Percentiles rank a stretch among this genome's conserved stretches.
These are phyloP conservation scores for Cyberlindnera veronae DNA, from an alignment of 805 yeast species.

Conservation along the genomic window DNA sequence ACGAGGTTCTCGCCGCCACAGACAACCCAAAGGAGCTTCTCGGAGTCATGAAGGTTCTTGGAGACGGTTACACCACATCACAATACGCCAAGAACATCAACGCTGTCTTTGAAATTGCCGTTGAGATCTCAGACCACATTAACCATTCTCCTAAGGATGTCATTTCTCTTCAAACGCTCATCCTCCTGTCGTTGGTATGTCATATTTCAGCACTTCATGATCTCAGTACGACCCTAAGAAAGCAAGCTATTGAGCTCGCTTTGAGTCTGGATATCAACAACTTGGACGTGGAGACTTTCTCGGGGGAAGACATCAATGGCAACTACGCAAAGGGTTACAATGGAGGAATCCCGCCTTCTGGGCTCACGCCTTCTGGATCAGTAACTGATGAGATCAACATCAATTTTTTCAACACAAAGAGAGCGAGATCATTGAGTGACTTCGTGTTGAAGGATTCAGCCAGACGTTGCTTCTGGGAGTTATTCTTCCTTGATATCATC, in stretches of 20 bases:
- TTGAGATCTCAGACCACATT: constrained; percentile 30
- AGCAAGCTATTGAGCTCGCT: constrained; percentile 37
- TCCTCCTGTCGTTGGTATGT: constrained; percentile 40
- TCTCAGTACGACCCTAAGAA: constrained; percentile 40
- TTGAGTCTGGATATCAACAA: constrained; percentile 36
- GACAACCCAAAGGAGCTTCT: constrained; percentile 40
- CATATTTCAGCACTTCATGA: constrained; percentile 53
- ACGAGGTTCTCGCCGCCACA: constrained; percentile 30
- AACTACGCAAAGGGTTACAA: constrained; percentile 11
- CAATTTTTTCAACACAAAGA: constrained; percentile 23
- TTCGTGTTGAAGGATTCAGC: constrained; percentile 28
- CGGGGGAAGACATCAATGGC: constrained; percentile 26
- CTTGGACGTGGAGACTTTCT: constrained; percentile 33
- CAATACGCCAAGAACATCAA: constrained; percentile 38
- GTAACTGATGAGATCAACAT: constrained; percentile 21
- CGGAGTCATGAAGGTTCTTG: constrained; percentile 44
- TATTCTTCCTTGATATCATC: constrained; percentile 47
- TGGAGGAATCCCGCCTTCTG: constrained; percentile 7
- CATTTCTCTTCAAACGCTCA: constrained; percentile 39
- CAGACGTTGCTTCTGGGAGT: constrained; percentile 50
- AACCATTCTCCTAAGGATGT: constrained; percentile 36
- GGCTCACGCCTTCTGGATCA: constrained; percentile 15
- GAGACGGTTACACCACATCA: constrained; percentile 42
- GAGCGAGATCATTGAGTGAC: constrained; percentile 22
- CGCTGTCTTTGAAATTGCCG: constrained; percentile 36